phyloP scores from a whole-genome alignment of 805 yeast genomes.

The Candida pini region DNA sequence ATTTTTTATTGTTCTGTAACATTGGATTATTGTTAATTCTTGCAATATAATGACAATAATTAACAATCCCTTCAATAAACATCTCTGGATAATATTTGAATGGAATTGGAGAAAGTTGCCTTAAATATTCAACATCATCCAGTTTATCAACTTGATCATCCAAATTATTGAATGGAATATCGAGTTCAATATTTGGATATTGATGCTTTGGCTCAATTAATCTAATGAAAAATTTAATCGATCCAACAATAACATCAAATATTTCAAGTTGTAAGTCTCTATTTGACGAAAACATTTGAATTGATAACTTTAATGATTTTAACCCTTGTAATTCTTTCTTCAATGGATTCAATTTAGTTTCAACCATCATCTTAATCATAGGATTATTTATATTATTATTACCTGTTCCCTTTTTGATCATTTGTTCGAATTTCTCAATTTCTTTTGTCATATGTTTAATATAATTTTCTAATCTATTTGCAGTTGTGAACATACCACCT shows the following conservation, averaged over 20 bases:
- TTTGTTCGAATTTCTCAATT: slow-evolving; percentile 44
- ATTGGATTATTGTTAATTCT: slow-evolving; percentile 53
- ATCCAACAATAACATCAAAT: slow-evolving; percentile 73
- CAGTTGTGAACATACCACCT: slow-evolving; percentile 64
- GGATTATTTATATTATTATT: slow-evolving; percentile 19
- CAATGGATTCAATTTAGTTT: slow-evolving; percentile 25
- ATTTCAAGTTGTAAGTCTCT: slow-evolving; percentile 55
- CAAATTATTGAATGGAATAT: slow-evolving; percentile 53
- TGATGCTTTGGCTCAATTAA: slow-evolving; percentile 66
- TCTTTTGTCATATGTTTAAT: slow-evolving; percentile 48
- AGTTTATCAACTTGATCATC: slow-evolving; percentile 62
- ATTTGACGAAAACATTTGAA: slow-evolving; percentile 58
- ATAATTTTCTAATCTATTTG: slow-evolving; percentile 47
- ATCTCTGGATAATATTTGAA: slow-evolving; percentile 85
- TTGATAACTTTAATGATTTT: slow-evolving; percentile 46
- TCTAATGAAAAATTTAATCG: slow-evolving; percentile 64
- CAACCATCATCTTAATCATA: slow-evolving; percentile 22
- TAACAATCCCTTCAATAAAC: slow-evolving; percentile 74
- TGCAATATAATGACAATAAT: slow-evolving; percentile 59
- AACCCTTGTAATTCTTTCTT: slow-evolving; percentile 31
- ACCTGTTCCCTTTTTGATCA: slow-evolving; percentile 15
- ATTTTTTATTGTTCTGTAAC: slow-evolving; percentile 44
- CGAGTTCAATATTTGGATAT: slow-evolving; percentile 47
- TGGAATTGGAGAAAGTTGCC: slow-evolving; percentile 62
- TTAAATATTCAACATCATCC: slow-evolving; percentile 68